These are phyloP conservation scores for Plectosphaerella plurivora DNA, from an alignment of 2,329 filamentous ascomycete genomes.

Conservation along the genomic window DNA sequence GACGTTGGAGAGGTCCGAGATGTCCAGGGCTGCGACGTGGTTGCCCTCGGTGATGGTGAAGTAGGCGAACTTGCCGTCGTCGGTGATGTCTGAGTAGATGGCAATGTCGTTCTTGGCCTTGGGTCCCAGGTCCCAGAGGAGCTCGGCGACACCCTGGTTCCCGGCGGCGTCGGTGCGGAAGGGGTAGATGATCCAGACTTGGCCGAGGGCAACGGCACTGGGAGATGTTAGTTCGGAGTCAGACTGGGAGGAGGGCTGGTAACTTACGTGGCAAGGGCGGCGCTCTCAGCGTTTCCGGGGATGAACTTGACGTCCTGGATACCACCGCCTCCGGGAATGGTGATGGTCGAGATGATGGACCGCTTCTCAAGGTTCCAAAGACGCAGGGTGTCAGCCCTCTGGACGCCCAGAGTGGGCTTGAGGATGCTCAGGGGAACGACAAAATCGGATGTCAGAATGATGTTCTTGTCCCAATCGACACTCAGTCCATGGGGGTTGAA, in stretches of 20 bases:
- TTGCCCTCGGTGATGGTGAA: slow-evolving; percentile 57
- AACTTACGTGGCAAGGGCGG: slow-evolving; percentile 49
- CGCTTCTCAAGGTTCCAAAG: slow-evolving; percentile 51
- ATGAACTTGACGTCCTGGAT: slow-evolving; percentile 66
- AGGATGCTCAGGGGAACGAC: slow-evolving; percentile 57
- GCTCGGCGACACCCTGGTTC: slow-evolving; percentile 52
- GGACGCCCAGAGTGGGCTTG: slow-evolving; percentile 52
- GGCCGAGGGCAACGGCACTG: slow-evolving; percentile 50
- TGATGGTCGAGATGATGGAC: slow-evolving; percentile 56
- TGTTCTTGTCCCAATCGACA: slow-evolving; percentile 51
- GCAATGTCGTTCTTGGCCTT: slow-evolving; percentile 51
- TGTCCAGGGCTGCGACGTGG: slow-evolving; percentile 59
- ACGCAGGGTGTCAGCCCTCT: slow-evolving; percentile 51
- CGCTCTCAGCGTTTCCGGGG: slow-evolving; percentile 52
- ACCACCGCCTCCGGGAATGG: slow-evolving; percentile 53
- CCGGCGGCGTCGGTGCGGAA: slow-evolving; percentile 50
- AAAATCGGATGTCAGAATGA: slow-evolving; percentile 60
- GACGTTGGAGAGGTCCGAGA: slow-evolving; percentile 54
- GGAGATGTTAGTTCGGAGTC: not conserved
- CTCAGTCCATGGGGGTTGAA: slow-evolving; percentile 58
- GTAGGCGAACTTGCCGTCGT: slow-evolving; percentile 55
- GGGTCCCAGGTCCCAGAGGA: slow-evolving; percentile 53
- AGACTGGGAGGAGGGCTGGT: not conserved
- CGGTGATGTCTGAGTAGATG: slow-evolving; percentile 57
- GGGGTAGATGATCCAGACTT: slow-evolving; percentile 64